Conservation (phyloP, 2,329 filamentous ascomycete species). For the Dactylonectria estremocensis region DNA sequence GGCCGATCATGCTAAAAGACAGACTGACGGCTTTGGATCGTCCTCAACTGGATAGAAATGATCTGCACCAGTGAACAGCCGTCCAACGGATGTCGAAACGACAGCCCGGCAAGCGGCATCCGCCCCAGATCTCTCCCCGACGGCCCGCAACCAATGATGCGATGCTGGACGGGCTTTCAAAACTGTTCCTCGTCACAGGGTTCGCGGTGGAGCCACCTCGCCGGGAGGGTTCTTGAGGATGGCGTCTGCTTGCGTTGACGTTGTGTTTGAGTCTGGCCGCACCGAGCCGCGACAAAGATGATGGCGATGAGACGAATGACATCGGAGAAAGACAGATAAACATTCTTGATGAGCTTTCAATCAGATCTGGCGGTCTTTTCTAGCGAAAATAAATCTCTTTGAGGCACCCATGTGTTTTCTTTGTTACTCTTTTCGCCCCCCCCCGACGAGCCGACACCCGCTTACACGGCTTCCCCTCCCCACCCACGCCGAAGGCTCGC, state of each 20-base stretch:
- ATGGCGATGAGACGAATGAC: not conserved
- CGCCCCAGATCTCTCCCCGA: constrained; percentile 18
- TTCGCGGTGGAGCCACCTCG: not conserved
- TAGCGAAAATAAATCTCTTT: too few relatives aligned
- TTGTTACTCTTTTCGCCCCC: not conserved
- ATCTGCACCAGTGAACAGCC: not conserved
- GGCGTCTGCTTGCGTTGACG: constrained; percentile 1
- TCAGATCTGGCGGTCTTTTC: too few relatives aligned
- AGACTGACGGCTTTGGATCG: not conserved
- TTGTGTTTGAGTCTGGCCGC: constrained; percentile 13
- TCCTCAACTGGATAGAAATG: not conserved
- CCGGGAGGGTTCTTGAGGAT: not conserved
- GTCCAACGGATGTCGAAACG: not conserved
- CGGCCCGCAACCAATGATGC: constrained; percentile 13
- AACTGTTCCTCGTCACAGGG: too few relatives aligned
- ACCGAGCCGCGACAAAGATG: constrained; percentile 16
- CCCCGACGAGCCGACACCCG: constrained; percentile 32
- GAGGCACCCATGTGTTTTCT: too few relatives aligned
- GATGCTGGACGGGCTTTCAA: not conserved
- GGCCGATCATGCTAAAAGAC: not conserved
- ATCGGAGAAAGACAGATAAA: not conserved
- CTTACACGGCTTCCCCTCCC: constrained; percentile 2
- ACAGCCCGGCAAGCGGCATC: not conserved
- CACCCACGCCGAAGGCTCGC: constrained; percentile 13
- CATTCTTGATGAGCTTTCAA: not conserved